Evolutionary conservation across 768 basidiomycete species (phyloP).

Genomic region (Suillus fuscotomentosus): DNA sequence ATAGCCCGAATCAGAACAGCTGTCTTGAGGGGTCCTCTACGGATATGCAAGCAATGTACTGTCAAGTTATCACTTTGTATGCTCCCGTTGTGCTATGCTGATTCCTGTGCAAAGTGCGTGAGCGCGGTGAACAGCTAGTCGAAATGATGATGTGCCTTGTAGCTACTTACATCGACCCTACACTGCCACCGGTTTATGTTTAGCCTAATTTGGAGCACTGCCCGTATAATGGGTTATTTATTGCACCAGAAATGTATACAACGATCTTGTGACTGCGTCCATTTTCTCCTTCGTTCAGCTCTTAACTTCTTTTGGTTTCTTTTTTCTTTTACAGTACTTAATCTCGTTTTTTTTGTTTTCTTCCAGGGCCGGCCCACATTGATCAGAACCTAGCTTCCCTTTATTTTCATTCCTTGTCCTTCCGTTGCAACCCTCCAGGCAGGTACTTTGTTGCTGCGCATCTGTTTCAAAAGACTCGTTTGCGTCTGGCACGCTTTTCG

Average conservation of each 20-base stretch:
- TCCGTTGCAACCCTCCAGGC: not conserved
- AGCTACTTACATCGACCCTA: not conserved
- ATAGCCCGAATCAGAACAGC: not conserved
- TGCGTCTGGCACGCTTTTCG: constrained; percentile 27
- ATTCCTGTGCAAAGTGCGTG: not conserved
- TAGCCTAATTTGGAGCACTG: not conserved
- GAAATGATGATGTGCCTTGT: not conserved
- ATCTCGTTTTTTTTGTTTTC: not conserved
- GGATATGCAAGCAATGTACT: not conserved
- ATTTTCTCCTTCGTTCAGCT: not conserved
- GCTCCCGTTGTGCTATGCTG: not conserved
- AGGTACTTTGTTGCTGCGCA: not conserved
- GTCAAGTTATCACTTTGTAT: not conserved
- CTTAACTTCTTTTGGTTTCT: not conserved
- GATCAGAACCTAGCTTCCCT: not conserved
- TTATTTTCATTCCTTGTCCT: not conserved
- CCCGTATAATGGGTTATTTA: not conserved
- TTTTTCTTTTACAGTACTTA: not conserved
- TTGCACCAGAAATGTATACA: not conserved
- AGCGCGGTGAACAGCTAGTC: not conserved
- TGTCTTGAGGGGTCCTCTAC: not conserved
- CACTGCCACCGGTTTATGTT: not conserved
- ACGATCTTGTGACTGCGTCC: not conserved
- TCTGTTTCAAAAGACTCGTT: constrained; percentile 14
- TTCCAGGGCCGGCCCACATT: not conserved